Evolutionary conservation across 2,329 filamentous ascomycete species (phyloP).

Genomic region (Sphaerostilbella broomeana): DNA sequence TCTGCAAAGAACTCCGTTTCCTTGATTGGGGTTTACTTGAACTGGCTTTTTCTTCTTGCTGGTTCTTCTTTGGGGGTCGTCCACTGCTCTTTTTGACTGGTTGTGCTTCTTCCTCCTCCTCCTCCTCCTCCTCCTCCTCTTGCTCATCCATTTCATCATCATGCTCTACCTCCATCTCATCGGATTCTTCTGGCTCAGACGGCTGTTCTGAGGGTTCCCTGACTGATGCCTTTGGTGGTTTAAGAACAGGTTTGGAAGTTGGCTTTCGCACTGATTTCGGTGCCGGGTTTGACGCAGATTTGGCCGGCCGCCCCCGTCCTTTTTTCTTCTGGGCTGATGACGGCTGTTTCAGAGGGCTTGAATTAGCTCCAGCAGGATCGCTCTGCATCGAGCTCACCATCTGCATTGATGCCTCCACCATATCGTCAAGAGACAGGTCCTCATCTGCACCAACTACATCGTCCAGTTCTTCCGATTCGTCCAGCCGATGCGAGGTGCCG

Average conservation of each 20-base stretch:
- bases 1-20: slow-evolving; percentile 13
- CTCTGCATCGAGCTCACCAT: slow-evolving; percentile 31
- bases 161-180: slow-evolving; percentile 13
- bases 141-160: slow-evolving; percentile 3
- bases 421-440: slow-evolving; percentile 22
- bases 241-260: slow-evolving; percentile 2
- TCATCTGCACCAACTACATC: slow-evolving; percentile 21
- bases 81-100: slow-evolving; percentile 14
- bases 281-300: background rate
- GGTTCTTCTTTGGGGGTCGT: slow-evolving; percentile 13
- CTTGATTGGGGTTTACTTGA: slow-evolving; percentile 5
- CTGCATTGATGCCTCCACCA: slow-evolving; percentile 37
- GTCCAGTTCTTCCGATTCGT: slow-evolving; percentile 22
- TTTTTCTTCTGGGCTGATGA: slow-evolving; percentile 5
- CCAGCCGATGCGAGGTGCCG: slow-evolving; percentile 21
- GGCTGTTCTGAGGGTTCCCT: slow-evolving; percentile 3
- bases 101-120: slow-evolving; percentile 1
- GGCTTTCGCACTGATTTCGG: slow-evolving; percentile 4
- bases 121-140: slow-evolving; percentile 12
- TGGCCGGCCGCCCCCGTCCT: slow-evolving; percentile 5
- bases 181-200: slow-evolving; percentile 11
- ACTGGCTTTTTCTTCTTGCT: too few relatives aligned
- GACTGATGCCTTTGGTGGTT: background rate
- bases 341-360: slow-evolving; percentile 14
- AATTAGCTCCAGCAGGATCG: slow-evolving; percentile 9